Conservation (phyloP, 129 eudicot genomes). For the Arctium minus region DNA sequence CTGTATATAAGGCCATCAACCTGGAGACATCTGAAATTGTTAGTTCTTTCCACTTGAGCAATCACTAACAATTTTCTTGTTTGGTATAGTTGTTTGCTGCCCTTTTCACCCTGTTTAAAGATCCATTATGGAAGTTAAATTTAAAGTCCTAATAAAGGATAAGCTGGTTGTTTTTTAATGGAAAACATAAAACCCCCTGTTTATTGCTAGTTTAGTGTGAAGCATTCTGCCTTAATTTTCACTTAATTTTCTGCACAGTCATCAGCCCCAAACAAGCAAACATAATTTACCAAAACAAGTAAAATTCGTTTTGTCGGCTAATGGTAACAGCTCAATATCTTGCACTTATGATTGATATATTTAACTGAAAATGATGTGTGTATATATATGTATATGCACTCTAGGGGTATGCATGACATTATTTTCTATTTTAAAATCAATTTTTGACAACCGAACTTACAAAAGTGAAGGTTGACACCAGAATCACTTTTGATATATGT, state of each 20-base stretch:
- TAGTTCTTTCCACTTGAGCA: constrained; percentile 27
- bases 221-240: too few relatives aligned
- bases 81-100: not conserved
- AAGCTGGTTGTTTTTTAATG: not conserved
- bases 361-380: not conserved
- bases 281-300: too few relatives aligned
- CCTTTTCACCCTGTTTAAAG: not conserved
- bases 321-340: not conserved
- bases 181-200: not conserved
- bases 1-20: constrained; percentile 85
- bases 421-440: not conserved
- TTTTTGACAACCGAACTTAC: not conserved
- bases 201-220: too few relatives aligned
- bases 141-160: not conserved
- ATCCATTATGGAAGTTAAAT: not conserved
- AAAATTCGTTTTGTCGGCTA: not conserved
- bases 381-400: not conserved
- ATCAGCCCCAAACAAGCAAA: too few relatives aligned
- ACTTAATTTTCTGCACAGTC: too few relatives aligned
- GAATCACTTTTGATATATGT: not conserved
- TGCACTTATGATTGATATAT: not conserved
- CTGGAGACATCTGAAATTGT: constrained; percentile 74
- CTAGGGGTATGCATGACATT: not conserved
- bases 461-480: not conserved
- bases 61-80: constrained; percentile 8